phyloP scores from a whole-genome alignment of 225 moss, liverwort and hornwort genomes.

The Marchantia polymorpha region DNA sequence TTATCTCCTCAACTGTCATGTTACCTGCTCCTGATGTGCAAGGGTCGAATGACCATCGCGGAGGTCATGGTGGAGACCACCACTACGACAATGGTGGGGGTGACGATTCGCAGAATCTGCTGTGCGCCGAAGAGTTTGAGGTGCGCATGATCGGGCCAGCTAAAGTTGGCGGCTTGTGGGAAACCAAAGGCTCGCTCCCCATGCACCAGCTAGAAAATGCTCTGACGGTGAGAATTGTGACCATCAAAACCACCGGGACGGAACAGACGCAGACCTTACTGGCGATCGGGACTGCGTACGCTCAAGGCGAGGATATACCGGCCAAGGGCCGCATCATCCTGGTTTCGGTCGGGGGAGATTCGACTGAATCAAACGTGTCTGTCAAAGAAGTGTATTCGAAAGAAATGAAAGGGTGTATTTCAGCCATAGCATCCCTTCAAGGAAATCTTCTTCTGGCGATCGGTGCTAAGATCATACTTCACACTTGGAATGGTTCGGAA shows the following conservation, averaged over 20 bases:
- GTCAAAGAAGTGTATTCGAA: constrained; percentile 89
- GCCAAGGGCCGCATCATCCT: constrained; percentile 96
- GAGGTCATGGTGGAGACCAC: constrained; percentile 58
- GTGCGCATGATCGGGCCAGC: constrained; percentile 96
- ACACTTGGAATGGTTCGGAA: constrained; percentile 97
- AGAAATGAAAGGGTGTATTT: constrained; percentile 97
- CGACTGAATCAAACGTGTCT: constrained; percentile 52
- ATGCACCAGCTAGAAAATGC: constrained; percentile 96
- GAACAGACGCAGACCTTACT: constrained; percentile 84
- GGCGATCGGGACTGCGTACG: constrained; percentile 92
- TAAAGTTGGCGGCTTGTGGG: constrained; percentile 82
- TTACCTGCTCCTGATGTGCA: constrained; percentile 57
- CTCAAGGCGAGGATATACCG: constrained; percentile 95
- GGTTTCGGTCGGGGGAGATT: constrained; percentile 76
- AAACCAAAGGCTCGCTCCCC: constrained; percentile 83
- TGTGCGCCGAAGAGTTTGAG: constrained; percentile 84
- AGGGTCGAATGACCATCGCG: constrained; percentile 39
- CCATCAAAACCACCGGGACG: constrained; percentile 68
- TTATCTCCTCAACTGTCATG: constrained; percentile 81
- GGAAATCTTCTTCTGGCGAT: constrained; percentile 97
- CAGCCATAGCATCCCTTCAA: constrained; percentile 97
- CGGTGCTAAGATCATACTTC: constrained; percentile 95
- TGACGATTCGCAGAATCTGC: constrained; percentile 68
- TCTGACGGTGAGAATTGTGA: constrained; percentile 81
- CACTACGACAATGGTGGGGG: constrained; percentile 62